phyloP scores from a whole-genome alignment of 306 rosid species.

The Oemleria cerasiformis region DNA sequence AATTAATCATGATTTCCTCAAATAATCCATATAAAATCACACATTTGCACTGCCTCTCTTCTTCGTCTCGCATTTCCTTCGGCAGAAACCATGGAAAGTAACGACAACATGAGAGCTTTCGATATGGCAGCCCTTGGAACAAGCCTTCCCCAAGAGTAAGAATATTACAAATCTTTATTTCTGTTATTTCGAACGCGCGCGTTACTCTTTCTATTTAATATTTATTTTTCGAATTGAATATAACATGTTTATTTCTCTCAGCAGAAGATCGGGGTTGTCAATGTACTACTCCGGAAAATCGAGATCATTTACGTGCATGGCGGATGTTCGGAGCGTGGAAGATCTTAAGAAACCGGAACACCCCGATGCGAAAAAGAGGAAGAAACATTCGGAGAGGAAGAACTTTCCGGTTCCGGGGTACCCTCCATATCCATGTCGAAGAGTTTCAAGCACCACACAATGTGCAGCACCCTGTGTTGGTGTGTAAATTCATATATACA shows the following conservation, averaged over 20 bases:
- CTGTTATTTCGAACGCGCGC: background rate
- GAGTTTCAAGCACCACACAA: constrained; percentile 49
- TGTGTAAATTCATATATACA: constrained; percentile 16
- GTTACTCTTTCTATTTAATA: background rate
- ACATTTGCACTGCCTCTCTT: background rate
- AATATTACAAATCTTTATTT: background rate
- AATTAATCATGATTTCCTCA: constrained; percentile 5
- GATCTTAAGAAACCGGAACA: constrained; percentile 72
- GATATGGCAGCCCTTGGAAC: constrained; percentile 67
- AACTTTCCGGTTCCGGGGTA: constrained; percentile 16
- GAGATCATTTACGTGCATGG: constrained; percentile 77
- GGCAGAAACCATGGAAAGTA: constrained; percentile 49
- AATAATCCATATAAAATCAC: background rate
- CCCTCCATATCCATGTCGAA: constrained; percentile 48
- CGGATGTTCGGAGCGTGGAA: constrained; percentile 55
- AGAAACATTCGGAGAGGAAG: constrained; percentile 47
- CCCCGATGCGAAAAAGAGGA: constrained; percentile 59
- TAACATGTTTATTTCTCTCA: background rate
- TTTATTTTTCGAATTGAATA: background rate
- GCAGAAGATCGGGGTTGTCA: constrained; percentile 62
- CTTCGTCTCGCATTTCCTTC: constrained; percentile 7
- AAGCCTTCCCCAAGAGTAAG: constrained; percentile 65
- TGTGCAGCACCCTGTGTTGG: constrained; percentile 49
- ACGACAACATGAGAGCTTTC: constrained; percentile 42
- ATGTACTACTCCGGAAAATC: constrained; percentile 81